Evolutionary conservation across 2,329 filamentous ascomycete species (phyloP).

Genomic region (Diplodia sapinea): DNA sequence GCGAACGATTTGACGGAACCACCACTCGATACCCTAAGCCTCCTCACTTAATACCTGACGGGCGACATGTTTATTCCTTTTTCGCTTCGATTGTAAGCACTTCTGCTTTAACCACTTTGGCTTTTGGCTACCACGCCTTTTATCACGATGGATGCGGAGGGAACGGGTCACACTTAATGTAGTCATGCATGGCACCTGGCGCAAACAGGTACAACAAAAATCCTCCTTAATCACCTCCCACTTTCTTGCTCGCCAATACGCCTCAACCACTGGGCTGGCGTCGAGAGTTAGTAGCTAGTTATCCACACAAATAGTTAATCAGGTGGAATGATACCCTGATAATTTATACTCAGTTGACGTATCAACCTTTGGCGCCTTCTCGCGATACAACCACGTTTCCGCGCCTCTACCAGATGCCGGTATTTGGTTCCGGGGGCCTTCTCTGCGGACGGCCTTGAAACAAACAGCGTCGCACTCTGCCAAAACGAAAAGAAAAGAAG

Average conservation of each 20-base stretch:
- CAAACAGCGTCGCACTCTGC: background rate
- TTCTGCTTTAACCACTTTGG: constrained; percentile 11
- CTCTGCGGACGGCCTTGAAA: background rate
- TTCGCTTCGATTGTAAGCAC: constrained; percentile 18
- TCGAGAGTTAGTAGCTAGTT: constrained; percentile 19
- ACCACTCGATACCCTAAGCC: constrained; percentile 17
- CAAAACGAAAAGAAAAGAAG: background rate
- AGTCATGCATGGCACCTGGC: constrained; percentile 29
- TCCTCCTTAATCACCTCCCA: constrained; percentile 9
- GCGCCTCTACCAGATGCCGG: too few species aligned
- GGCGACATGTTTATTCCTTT: background rate
- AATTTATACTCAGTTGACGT: background rate
- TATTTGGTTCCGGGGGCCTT: too few species aligned
- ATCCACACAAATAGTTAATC: constrained; percentile 17
- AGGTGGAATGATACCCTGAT: constrained; percentile 29
- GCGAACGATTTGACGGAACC: constrained; percentile 7
- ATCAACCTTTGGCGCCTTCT: background rate
- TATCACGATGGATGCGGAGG: constrained; percentile 25
- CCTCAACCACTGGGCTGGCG: background rate
- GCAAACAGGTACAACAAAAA: constrained; percentile 27
- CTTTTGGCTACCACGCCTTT: constrained; percentile 8
- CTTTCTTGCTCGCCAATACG: background rate
- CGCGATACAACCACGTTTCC: background rate
- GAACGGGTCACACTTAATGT: constrained; percentile 24
- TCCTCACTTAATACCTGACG: constrained; percentile 4